phyloP scores from a whole-genome alignment of 257 asterid genomes.

The Dorcoceras hygrometricum region DNA sequence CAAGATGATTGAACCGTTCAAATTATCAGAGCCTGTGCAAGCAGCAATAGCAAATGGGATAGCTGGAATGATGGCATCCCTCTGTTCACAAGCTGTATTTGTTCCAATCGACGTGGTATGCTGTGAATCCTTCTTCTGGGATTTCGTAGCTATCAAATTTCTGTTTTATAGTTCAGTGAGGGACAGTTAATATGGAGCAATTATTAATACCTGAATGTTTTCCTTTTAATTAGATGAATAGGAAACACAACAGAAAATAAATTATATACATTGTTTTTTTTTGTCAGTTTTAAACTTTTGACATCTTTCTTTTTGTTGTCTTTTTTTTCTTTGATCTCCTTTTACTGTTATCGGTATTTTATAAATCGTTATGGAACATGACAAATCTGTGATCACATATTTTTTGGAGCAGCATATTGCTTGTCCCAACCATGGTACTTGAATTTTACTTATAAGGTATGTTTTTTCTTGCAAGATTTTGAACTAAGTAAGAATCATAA shows the following conservation, averaged over 20 bases:
- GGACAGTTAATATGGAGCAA: slow-evolving; percentile 10
- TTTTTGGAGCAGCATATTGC: background rate
- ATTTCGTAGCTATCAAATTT: background rate
- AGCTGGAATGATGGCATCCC: slow-evolving; percentile 89
- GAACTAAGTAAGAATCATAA: background rate
- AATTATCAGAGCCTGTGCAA: slow-evolving; percentile 72
- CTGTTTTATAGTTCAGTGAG: background rate
- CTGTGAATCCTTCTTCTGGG: slow-evolving; percentile 11
- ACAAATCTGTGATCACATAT: background rate
- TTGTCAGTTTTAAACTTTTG: too few relatives aligned
- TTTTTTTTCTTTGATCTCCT: background rate
- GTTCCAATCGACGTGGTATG: slow-evolving; percentile 97
- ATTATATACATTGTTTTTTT: background rate
- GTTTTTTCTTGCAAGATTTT: background rate
- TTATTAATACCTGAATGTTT: background rate
- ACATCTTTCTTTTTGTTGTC: background rate
- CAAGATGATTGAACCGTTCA: slow-evolving; percentile 64
- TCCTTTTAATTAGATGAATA: background rate
- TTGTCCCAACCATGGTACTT: background rate
- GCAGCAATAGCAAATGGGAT: slow-evolving; percentile 87
- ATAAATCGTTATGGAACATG: background rate
- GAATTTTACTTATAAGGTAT: background rate
- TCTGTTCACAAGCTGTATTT: slow-evolving; percentile 77
- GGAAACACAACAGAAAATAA: background rate
- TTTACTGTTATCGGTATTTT: background rate